Evolutionary conservation across 2,329 filamentous ascomycete genomes (phyloP), one percentile per base, ranked within the genome.

Genomic region (Aspergillus luchuensis): DNA sequence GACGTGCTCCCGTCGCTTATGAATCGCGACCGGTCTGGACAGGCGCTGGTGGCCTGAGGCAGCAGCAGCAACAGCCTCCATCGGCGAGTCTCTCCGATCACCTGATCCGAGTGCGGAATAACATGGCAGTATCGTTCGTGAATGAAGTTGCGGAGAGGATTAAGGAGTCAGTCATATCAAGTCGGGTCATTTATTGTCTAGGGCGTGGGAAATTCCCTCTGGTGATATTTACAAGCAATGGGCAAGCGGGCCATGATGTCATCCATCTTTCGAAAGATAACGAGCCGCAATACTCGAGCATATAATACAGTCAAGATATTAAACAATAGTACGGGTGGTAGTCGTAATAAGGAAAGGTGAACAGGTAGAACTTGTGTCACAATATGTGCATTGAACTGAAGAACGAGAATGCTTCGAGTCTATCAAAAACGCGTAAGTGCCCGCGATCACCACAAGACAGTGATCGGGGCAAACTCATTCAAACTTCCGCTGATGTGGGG

Each of bases 1-100:
- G 71, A 69, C 72, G 72, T 74, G 72, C 66, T 74, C 61, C 52
- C 43, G 25, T 47, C 64, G 72, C 71, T 74, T 74, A 75, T 66
- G 66, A 75, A 75, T 70, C 65, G 56, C 63, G 61, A 52, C 50
- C 53, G 63, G 67, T 69, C 69, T 72, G 65, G 69, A 70, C 58
- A 38, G 17, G 11, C 10, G 38, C 3, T 50, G 3, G 13, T 5
- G 49, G 58, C 61, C 62, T 66, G 19, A 65, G 65, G 62, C 64
- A 63, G 15, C 4, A 33, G 13, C 11, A 7, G 13, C 33, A 36
- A 11, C 28, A 4, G 23, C 25, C 19, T 6, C 3, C 8, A 7
- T 15, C 15, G 19, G 15, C 28, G 41, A 56, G 43, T 38, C 45
- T 56, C 19, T 39, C 7, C 23, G 17, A n/a, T 38, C 47, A 50